phyloP scores from a whole-genome alignment of 202 grass and related monocot genomes.

The Panicum virgatum region DNA sequence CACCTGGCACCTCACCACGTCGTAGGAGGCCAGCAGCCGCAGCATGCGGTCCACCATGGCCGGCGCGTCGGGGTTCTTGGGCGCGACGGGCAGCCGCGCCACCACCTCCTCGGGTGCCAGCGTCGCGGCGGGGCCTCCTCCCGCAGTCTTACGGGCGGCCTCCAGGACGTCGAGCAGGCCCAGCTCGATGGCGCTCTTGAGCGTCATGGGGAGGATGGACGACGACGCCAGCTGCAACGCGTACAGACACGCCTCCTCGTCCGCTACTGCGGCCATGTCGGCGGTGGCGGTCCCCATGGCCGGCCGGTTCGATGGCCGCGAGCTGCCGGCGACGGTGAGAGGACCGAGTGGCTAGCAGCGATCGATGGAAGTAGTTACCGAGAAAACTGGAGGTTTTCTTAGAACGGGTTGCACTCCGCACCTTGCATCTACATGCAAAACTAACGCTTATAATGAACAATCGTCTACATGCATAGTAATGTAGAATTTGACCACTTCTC shows the following conservation, averaged over 20 bases:
- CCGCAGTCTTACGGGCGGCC: too few relatives aligned
- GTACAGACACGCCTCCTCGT: constrained; percentile 84
- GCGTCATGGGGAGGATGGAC: constrained; percentile 94
- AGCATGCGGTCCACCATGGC: constrained; percentile 91
- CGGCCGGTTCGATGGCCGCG: not conserved
- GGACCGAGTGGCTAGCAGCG: too few relatives aligned
- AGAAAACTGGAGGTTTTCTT: too few relatives aligned
- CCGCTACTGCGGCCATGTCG: constrained; percentile 42
- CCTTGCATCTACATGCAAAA: too few relatives aligned
- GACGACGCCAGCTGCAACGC: constrained; percentile 69
- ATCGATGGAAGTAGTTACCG: too few relatives aligned
- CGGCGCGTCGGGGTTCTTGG: constrained; percentile 35
- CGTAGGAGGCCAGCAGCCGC: constrained; percentile 67
- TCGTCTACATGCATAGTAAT: too few relatives aligned
- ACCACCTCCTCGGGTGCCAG: constrained; percentile 47
- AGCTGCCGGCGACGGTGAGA: not conserved
- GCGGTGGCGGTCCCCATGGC: constrained; percentile 50
- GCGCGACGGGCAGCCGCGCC: constrained; percentile 51
- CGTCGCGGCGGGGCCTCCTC: not conserved
- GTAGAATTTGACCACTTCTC: too few relatives aligned
- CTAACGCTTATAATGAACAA: too few relatives aligned
- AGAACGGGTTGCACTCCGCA: too few relatives aligned
- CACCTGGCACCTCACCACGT: constrained; percentile 52
- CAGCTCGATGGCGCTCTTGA: constrained; percentile 77
- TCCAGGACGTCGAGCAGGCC: constrained; percentile 39